A percentile compares a stretch with the other conserved stretches of the same genome.
These are phyloP conservation scores for Guyanaporus albipodus DNA, from an alignment of 768 basidiomycete species.

Conservation along the genomic window DNA sequence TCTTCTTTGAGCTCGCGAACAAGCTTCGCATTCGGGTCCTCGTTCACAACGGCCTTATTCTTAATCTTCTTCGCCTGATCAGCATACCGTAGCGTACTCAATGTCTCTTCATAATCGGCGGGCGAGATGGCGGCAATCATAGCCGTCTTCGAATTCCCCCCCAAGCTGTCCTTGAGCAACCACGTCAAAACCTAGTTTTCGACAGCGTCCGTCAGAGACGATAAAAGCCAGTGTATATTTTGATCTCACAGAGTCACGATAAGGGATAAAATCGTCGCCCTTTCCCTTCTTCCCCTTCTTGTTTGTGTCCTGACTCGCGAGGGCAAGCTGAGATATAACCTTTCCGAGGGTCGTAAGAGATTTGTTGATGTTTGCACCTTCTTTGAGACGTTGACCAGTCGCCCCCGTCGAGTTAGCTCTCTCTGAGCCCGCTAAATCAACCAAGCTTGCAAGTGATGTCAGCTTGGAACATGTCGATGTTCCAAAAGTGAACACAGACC, in stretches of 20 bases:
- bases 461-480: slow-evolving; percentile 3
- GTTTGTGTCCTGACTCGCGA: slow-evolving; percentile 48
- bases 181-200: slow-evolving; percentile 82
- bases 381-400: slow-evolving; percentile 92
- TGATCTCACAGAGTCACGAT: slow-evolving; percentile 85
- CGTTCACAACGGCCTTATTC: slow-evolving; percentile 99
- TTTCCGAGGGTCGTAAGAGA: slow-evolving; percentile 96
- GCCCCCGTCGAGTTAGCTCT: slow-evolving; percentile 97
- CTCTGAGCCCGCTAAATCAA: slow-evolving; percentile 96
- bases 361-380: slow-evolving; percentile 99
- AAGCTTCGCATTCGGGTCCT: slow-evolving; percentile 98
- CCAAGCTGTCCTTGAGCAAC: slow-evolving; percentile 96
- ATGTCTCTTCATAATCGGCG: slow-evolving; percentile 97
- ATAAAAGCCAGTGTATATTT: neutral
- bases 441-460: slow-evolving; percentile 49
- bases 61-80: slow-evolving; percentile 99
- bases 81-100: slow-evolving; percentile 95
- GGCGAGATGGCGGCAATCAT: slow-evolving; percentile 99
- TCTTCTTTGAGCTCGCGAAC: slow-evolving; percentile 99
- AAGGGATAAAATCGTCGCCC: slow-evolving; percentile 91
- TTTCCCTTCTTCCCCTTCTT: slow-evolving; percentile 90
- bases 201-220: slow-evolving; percentile 4
- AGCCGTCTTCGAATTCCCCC: slow-evolving; percentile 96
- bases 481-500: slow-evolving; percentile 38
- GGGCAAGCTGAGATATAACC: slow-evolving; percentile 88